A percentile compares a stretch with the other conserved stretches of the same genome.
Conservation (phyloP, 2,329 filamentous ascomycete species). For the Cordyceps fumosorosea region DNA sequence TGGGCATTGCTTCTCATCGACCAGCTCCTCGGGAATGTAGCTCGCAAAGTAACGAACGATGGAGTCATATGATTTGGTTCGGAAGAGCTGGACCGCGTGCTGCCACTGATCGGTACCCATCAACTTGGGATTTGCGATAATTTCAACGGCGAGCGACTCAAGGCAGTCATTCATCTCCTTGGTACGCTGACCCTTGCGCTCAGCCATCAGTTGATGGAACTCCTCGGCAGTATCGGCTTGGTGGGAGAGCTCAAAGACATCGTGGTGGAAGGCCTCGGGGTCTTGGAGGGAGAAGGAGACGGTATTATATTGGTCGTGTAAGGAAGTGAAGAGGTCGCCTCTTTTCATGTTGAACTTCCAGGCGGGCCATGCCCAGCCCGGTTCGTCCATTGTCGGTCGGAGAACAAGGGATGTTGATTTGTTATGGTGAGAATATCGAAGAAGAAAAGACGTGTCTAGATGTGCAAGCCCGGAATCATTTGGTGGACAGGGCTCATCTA, state of each 20-base stretch:
- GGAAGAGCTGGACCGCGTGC: constrained; percentile 51
- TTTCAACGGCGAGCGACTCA: constrained; percentile 52
- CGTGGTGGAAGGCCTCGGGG: constrained; percentile 54
- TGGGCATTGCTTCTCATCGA: constrained; percentile 26
- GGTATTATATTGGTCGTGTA: constrained; percentile 56
- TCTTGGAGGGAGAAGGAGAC: constrained; percentile 50
- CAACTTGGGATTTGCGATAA: constrained; percentile 52
- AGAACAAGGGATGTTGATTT: neutral
- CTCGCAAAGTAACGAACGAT: constrained; percentile 54
- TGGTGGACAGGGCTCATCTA: constrained; percentile 15
- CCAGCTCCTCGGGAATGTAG: constrained; percentile 47
- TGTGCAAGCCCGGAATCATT: constrained; percentile 4
- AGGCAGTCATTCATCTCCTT: constrained; percentile 49
- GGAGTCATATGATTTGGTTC: constrained; percentile 52
- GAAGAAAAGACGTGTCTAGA: constrained; percentile 11
- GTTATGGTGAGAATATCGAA: constrained; percentile 13
- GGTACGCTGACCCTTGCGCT: constrained; percentile 47
- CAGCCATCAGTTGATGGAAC: constrained; percentile 47
- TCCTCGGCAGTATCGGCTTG: constrained; percentile 44
- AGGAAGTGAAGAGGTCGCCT: constrained; percentile 49
- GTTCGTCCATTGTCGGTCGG: constrained; percentile 45
- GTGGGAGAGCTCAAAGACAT: constrained; percentile 52
- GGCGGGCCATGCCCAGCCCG: constrained; percentile 46
- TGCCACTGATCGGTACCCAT: constrained; percentile 55
- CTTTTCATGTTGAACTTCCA: constrained; percentile 60